Evolutionary conservation across 495 filamentous ascomycete genomes (phyloP), one percentile per base, ranked within the genome.

Genomic region (Articulospora tetracladia): DNA sequence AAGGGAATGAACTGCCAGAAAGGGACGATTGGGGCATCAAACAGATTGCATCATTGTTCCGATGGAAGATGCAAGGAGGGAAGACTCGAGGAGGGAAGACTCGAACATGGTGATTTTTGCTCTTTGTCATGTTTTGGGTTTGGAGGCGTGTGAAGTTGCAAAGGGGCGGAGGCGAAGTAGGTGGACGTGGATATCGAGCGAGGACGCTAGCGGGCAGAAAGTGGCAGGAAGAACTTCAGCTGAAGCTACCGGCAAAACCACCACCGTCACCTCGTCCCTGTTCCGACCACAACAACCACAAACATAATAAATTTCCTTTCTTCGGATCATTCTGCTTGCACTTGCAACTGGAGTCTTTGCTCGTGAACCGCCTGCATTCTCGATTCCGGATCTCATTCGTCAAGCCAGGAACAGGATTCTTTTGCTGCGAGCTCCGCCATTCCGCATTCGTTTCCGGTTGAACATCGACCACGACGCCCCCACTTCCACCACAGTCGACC

Each of bases 371-470:
- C 13, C 30, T 32, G 30, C 13, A 32, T 32, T 32, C 30, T 32
- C 13, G 30, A 32, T 6, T 32, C 30, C 30, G 4, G 13, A 32
- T 13, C 4, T 4, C 30, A 6, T 32, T 32, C 30, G 30, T 13
- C 4, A 13, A 32, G 30, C 30, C 30, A 6, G 30, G 30, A 32
- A 32, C 30, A 32, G 30, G 30, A 32, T 32, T 32, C 4, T 32
- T 32, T 32, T 32, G 30, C 39, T 44, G 39, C 39, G n/a, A 8
- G 8, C 17, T 53, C n/a, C 25, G 51, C 26, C 28, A 19, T 55
- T 39, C 57, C 28, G 49, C 57, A 59, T 59, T 25, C 24, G 28
- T 44, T 48, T 41, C 57, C 60, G 48, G 54, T 28, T 48, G 39
- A 51, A 54, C 23, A 19, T 51, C 48, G 30, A 52, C 47, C 30